Evolutionary conservation across 1,284 basidiomycete species (phyloP), one percentile per base, ranked within the genome.

Genomic region (Moesziomyces globuligerus): DNA sequence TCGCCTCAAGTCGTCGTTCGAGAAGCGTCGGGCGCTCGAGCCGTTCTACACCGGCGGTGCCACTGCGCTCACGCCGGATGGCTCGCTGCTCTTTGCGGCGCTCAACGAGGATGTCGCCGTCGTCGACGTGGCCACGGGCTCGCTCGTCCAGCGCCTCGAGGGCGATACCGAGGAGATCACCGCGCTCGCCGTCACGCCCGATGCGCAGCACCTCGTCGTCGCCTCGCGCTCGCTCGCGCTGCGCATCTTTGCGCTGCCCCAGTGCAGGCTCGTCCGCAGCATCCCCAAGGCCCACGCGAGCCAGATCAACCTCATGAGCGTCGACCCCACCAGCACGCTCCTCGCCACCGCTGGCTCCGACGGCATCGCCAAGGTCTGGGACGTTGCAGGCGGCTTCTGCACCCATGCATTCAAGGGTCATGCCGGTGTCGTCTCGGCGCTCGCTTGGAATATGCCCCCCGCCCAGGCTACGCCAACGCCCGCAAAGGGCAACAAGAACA

Each of bases 291-390:
- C 93, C 1, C 94, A 98, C 78, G 90, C 93, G 50, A 91, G 94
- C 6, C 95, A 95, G 18, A 91, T 98, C 44, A 93, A 97, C 75
- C 89, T 96, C 53, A 75, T 80, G 68, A 87, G 86, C 57, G 84
- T 88, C 24, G 95, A 91, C 85, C 92, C 90, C n/a, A 93, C 91
- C 24, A 92, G 89, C 1, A 90, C 90, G 0, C 90, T 97, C 57
- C 87, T 98, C 61, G 95, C 96, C 1, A 96, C 95, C 7, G 96
- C 94, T 0, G 91, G 93, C 9, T 92, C 94, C 5, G 96, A 98
- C 76, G 95, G 96, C 15, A 88, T 92, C 20, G 95, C 97, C 54
- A 98, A 98, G 85, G 91, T 99, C 9, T 98, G 94, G 93, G 91
- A 98, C 81, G 88, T 95, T 42, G 84, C 86, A 3, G 89, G 89